Evolutionary conservation across 192 early-diverging fungal genomes (phyloP).

Genomic region (Podila verticillata): DNA sequence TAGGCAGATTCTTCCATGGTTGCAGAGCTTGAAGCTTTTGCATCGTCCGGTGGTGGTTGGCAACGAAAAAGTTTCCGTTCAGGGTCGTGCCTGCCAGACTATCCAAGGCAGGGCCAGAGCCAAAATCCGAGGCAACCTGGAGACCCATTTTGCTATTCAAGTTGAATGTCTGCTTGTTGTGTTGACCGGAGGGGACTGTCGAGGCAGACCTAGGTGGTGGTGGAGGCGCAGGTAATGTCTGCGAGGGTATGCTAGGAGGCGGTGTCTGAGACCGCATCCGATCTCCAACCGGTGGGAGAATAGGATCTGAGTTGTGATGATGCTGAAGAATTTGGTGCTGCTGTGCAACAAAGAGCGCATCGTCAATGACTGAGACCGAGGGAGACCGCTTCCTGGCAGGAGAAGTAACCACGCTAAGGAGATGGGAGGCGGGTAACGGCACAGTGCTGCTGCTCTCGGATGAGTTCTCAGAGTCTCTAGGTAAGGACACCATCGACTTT

Average conservation of each 20-base stretch:
- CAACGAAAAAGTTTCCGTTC: constrained; percentile 40
- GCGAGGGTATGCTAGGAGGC: neutral
- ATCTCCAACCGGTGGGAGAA: neutral
- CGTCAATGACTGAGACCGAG: constrained; percentile 36
- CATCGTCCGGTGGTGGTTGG: constrained; percentile 44
- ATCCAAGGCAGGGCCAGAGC: constrained; percentile 9
- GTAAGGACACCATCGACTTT: constrained; percentile 33
- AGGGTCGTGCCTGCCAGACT: constrained; percentile 15
- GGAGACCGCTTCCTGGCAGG: constrained; percentile 21
- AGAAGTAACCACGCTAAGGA: neutral
- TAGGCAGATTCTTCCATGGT: constrained; percentile 9
- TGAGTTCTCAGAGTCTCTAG: constrained; percentile 19
- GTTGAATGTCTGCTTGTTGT: constrained; percentile 18
- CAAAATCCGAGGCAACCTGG: constrained; percentile 21
- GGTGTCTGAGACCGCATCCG: constrained; percentile 12
- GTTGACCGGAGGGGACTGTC: neutral
- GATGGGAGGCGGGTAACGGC: constrained; percentile 2
- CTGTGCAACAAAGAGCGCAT: constrained; percentile 15
- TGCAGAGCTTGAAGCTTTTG: constrained; percentile 32
- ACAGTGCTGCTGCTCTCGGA: constrained; percentile 1
- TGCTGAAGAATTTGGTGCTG: constrained; percentile 5
- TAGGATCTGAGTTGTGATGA: constrained; percentile 1
- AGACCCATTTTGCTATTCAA: constrained; percentile 29
- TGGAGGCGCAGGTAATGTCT: constrained; percentile 13
- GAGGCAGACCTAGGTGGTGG: constrained; percentile 19